Evolutionary conservation across 139 green algal genomes (phyloP).

Genomic region (Micractinium conductrix): DNA sequence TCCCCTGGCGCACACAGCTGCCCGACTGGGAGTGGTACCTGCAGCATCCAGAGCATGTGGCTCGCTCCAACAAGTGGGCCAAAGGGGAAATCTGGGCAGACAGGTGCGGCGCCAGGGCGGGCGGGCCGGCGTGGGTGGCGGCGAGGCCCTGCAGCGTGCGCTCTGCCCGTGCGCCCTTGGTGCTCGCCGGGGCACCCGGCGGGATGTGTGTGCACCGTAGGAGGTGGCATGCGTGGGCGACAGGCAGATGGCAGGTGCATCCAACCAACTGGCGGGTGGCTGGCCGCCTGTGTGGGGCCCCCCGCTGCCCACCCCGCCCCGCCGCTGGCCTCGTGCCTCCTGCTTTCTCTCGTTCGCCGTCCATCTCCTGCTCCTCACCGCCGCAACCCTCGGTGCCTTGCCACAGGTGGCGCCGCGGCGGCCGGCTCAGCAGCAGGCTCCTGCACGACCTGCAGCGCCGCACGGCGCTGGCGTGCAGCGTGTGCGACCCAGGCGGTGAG

Average conservation of each 20-base stretch:
- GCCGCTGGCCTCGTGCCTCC: background rate
- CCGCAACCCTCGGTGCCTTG: background rate
- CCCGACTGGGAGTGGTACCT: constrained; percentile 31
- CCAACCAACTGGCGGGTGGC: too few relatives aligned
- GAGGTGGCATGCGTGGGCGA: too few relatives aligned
- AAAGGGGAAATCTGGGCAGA: constrained; percentile 32
- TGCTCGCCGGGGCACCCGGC: too few relatives aligned
- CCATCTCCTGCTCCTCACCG: background rate
- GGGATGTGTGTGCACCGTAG: too few relatives aligned
- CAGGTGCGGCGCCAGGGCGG: background rate
- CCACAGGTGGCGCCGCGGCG: constrained; percentile 19
- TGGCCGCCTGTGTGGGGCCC: too few relatives aligned
- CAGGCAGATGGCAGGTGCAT: too few relatives aligned
- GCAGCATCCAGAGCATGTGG: background rate
- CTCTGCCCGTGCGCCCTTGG: too few relatives aligned
- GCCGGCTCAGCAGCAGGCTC: constrained; percentile 17
- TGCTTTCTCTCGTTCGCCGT: too few relatives aligned
- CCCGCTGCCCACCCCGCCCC: too few relatives aligned
- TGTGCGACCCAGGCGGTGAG: constrained; percentile 60
- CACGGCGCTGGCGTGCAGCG: constrained; percentile 55
- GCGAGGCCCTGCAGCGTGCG: too few relatives aligned
- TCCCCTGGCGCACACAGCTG: constrained; percentile 40
- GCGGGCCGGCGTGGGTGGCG: background rate
- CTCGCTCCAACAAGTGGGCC: background rate
- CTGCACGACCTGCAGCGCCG: constrained; percentile 36